Base-by-base conservation (phyloP, 2,329 filamentous ascomycete species). In the Boeremia exigua region DNA sequence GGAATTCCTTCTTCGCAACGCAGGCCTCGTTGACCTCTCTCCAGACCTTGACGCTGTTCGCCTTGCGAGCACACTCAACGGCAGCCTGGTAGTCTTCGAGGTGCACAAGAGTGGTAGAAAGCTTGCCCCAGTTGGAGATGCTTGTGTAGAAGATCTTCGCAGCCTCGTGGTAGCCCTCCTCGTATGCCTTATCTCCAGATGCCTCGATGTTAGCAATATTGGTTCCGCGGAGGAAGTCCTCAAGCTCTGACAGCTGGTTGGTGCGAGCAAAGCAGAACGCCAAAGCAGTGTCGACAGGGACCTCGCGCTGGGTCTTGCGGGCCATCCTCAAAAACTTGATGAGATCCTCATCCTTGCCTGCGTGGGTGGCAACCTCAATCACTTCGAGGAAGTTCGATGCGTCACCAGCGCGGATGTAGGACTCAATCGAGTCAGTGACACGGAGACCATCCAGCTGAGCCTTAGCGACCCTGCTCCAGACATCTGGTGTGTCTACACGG, bases 41-140 rank as follows among this genome's bases (percentile, higher is more conserved):
- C 95, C 95, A 99, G 48, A 99, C 95, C 82, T 96, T 97, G 79
- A 97, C 93, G 78, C 92, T 98, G 83, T 98, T 99, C 69, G 95
- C 95, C 81, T 99, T 98, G 75, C 95, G 91, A 25, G 96, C 95
- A 71, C 92, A 97, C 76, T 99, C 95, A 37, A 99, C 95, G 40
- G 95, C 95, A 67, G 92, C 92, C 78, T 99, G 96, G 81, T 99
- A 98, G 67, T 99, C 95, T 63, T 88, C 90, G 6, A 99, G 87
- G 76, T 98, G 92, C n/a, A 99, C 95, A 58, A 98, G 86, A 10
- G 95, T 99, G 10, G 95, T 98, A 12, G 95, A 93, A 69, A 99
- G 88, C 83, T 99, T 99, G 52, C 94, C 94, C 95, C 95, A 99
- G 85, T 99, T 99, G 50, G 95, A 99, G 75, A 99, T 96, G 80